phyloP scores from a whole-genome alignment of 371 early-diverging fungal genomes.

The Mortierella sp. region DNA sequence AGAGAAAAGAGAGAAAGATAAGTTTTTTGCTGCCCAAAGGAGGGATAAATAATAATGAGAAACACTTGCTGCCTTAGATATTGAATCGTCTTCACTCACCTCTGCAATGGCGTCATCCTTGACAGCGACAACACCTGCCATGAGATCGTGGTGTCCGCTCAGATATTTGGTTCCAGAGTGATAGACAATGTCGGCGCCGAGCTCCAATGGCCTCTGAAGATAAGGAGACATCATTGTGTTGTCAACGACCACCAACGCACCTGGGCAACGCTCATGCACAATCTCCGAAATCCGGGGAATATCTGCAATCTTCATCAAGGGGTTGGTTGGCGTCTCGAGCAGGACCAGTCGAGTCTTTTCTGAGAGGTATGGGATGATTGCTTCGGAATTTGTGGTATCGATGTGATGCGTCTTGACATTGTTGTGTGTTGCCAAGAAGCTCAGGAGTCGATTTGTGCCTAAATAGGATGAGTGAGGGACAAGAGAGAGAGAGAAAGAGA shows the following conservation, averaged over 20 bases:
- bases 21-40: too few species aligned
- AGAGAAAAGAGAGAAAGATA: neutral
- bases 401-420: conserved; percentile 85
- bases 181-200: conserved; percentile 90
- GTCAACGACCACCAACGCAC: conserved; percentile 89
- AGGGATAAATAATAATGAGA: neutral
- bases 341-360: conserved; percentile 85
- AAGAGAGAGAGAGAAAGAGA: neutral
- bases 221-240: conserved; percentile 96
- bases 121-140: conserved; percentile 89
- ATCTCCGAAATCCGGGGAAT: conserved; percentile 76
- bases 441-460: conserved; percentile 88
- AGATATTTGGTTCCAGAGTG: conserved; percentile 93
- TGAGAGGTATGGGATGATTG: conserved; percentile 69
- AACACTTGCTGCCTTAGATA: neutral
- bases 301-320: conserved; percentile 86
- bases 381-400: conserved; percentile 77
- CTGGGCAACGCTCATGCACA: conserved; percentile 75
- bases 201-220: conserved; percentile 84
- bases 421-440: conserved; percentile 73
- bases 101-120: conserved; percentile 76
- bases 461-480: too few species aligned
- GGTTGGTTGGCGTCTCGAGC: conserved; percentile 94
- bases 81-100: conserved; percentile 43
- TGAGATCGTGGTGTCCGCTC: conserved; percentile 93